These are phyloP conservation scores for Cyclotella sp. DNA, from an alignment of 108 stramenopile species.

Conservation along the genomic window DNA sequence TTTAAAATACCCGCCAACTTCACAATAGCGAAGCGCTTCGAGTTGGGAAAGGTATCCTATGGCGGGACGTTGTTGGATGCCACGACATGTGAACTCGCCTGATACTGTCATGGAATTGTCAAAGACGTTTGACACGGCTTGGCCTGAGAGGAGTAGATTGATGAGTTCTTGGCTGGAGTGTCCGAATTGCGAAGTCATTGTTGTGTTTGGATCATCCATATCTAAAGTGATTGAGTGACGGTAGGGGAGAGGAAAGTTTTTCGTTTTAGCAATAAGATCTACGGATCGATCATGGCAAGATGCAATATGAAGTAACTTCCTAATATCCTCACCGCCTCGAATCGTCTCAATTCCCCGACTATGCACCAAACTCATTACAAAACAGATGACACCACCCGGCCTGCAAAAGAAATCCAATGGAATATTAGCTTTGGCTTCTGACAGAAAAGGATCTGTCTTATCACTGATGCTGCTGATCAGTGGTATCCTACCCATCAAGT, in stretches of 20 bases:
- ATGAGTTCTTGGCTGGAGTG: slow-evolving; percentile 91
- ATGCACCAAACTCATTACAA: slow-evolving; percentile 72
- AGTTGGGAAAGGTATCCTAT: slow-evolving; percentile 88
- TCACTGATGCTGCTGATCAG: neutral
- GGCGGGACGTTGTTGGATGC: slow-evolving; percentile 71
- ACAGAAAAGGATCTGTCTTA: neutral
- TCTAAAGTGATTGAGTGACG: slow-evolving; percentile 30
- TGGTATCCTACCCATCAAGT: slow-evolving; percentile 8
- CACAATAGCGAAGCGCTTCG: slow-evolving; percentile 77
- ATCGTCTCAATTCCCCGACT: slow-evolving; percentile 59
- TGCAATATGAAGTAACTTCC: neutral
- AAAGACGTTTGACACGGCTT: slow-evolving; percentile 86
- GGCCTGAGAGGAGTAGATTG: slow-evolving; percentile 82
- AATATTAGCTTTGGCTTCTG: neutral
- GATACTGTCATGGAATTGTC: slow-evolving; percentile 75
- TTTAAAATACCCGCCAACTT: slow-evolving; percentile 88
- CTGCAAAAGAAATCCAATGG: slow-evolving; percentile 61
- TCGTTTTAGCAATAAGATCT: neutral
- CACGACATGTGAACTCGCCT: slow-evolving; percentile 76
- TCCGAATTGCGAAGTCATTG: slow-evolving; percentile 84
- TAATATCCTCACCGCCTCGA: slow-evolving; percentile 10
- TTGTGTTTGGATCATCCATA: slow-evolving; percentile 75
- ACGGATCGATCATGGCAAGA: neutral
- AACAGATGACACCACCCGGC: slow-evolving; percentile 74
- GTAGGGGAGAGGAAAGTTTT: neutral